These are phyloP conservation scores for Colletotrichum sublineola DNA, from an alignment of 2,329 filamentous ascomycete genomes.

Conservation along the genomic window DNA sequence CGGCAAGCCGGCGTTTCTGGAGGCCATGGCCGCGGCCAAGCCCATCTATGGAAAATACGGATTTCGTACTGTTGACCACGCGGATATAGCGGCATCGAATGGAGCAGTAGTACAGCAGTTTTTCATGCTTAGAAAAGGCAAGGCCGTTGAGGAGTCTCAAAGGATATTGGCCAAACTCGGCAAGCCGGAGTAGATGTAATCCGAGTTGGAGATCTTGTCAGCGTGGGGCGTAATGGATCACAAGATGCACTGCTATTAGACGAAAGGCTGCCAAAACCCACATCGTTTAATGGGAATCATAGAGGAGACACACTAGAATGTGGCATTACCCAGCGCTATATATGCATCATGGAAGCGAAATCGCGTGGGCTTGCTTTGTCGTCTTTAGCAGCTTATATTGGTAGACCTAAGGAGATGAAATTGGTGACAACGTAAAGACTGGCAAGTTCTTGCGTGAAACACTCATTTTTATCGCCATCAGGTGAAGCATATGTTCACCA, in stretches of 20 bases:
- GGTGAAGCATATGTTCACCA: no score
- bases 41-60: slow-evolving; percentile 63
- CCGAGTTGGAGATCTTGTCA: neutral
- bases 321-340: no score
- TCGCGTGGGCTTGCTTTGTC: no score
- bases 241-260: no score
- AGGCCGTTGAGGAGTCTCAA: neutral
- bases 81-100: slow-evolving; percentile 52
- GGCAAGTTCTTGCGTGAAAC: no score
- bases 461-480: no score
- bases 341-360: neutral
- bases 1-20: slow-evolving; percentile 60
- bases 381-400: no score
- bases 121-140: slow-evolving; percentile 53
- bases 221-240: no score
- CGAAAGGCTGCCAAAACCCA: no score
- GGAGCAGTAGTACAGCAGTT: slow-evolving; percentile 48
- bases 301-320: neutral
- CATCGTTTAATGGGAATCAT: no score
- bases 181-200: neutral
- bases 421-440: no score
- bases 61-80: slow-evolving; percentile 56
- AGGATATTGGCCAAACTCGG: neutral
- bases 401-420: no score
- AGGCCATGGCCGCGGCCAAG: slow-evolving; percentile 62